phyloP scores from a whole-genome alignment of 75 land plant species.

The Ceratopteris richardii region DNA sequence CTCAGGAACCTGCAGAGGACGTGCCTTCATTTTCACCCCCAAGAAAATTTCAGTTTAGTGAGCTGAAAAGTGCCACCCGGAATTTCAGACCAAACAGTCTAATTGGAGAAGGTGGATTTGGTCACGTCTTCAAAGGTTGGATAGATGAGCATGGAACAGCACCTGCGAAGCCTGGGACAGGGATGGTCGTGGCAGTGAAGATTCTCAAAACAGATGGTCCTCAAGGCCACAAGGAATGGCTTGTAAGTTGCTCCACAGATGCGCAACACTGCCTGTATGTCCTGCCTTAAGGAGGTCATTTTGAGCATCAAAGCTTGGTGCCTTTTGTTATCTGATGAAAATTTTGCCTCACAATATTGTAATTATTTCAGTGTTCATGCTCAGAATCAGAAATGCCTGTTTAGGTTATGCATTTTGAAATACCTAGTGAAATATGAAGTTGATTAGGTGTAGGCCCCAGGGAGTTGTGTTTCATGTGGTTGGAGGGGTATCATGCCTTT shows the following conservation, averaged over 20 bases:
- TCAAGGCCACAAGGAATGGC: conserved; percentile 91
- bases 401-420: no score
- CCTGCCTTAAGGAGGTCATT: no score
- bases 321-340: no score
- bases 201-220: conserved; percentile 66
- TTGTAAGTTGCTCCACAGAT: conserved; percentile 46
- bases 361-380: no score
- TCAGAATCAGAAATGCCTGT: no score
- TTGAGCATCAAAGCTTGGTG: no score
- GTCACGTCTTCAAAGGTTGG: conserved; percentile 83
- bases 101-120: conserved; percentile 83
- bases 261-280: no score
- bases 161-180: conserved; percentile 53
- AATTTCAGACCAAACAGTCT: conserved; percentile 82
- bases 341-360: no score
- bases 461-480: no score
- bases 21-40: not conserved
- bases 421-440: no score
- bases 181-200: conserved; percentile 74
- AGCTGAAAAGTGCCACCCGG: conserved; percentile 62
- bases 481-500: no score
- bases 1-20: not conserved
- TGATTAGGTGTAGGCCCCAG: no score
- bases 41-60: conserved; percentile 44
- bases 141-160: conserved; percentile 77